phyloP scores from a whole-genome alignment of 2,329 filamentous ascomycete species.

The Aureobasidium subglaciale region DNA sequence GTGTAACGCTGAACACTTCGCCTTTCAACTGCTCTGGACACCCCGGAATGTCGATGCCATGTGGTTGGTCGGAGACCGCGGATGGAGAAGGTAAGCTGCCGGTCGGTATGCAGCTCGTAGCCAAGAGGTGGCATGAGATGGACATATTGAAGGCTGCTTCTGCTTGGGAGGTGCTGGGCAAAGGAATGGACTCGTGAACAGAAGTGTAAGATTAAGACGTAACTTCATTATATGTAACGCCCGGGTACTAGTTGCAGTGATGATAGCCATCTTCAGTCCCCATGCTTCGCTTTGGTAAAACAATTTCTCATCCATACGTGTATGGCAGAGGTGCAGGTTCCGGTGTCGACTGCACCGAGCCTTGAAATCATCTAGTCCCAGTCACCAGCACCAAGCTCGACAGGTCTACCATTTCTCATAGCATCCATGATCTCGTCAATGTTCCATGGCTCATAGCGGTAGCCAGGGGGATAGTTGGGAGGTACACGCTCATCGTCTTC shows the following conservation, averaged over 20 bases:
- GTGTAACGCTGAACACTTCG: constrained; percentile 38
- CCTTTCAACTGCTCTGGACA: constrained; percentile 47
- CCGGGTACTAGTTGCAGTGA: constrained; percentile 4
- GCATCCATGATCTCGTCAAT: constrained; percentile 37
- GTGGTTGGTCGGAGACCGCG: constrained; percentile 26
- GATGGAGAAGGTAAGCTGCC: constrained; percentile 26
- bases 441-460: constrained; percentile 34
- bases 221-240: constrained; percentile 12
- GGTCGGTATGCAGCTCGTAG: constrained; percentile 33
- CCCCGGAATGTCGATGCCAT: constrained; percentile 44
- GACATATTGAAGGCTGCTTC: constrained; percentile 30
- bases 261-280: constrained; percentile 7
- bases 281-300: constrained; percentile 11
- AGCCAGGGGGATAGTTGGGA: constrained; percentile 37
- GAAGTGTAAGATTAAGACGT: background rate
- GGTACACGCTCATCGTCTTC: constrained; percentile 35
- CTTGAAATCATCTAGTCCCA: constrained; percentile 21
- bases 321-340: background rate
- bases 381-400: constrained; percentile 30
- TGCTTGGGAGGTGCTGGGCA: constrained; percentile 30
- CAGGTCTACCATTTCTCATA: constrained; percentile 28
- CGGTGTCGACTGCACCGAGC: background rate
- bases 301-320: background rate
- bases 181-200: constrained; percentile 6
- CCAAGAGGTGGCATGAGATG: constrained; percentile 29